phyloP scores from a whole-genome alignment of 257 asterid genomes.

The Cordia subcordata region DNA sequence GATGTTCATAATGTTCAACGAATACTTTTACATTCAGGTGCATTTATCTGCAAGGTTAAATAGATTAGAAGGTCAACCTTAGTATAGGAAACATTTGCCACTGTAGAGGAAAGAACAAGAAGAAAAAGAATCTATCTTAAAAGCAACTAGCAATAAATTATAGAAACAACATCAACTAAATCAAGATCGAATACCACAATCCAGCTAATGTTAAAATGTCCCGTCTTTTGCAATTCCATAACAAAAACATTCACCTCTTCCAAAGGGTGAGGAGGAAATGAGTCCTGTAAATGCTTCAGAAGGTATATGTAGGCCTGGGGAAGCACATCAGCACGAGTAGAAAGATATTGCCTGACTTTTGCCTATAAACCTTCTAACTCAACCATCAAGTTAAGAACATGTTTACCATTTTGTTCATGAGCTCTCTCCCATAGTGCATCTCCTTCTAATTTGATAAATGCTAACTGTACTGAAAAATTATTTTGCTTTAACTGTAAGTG shows the following conservation, averaged over 20 bases:
- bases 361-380: conserved; percentile 97
- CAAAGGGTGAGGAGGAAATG: conserved; percentile 89
- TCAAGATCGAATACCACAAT: background rate
- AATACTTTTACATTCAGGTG: too few relatives aligned
- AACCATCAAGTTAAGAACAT: conserved; percentile 69
- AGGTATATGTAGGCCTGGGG: conserved; percentile 83
- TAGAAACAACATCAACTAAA: background rate
- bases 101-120: too few relatives aligned
- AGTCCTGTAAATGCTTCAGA: conserved; percentile 88
- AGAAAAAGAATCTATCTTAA: too few relatives aligned
- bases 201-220: background rate
- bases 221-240: background rate
- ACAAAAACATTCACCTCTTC: conserved; percentile 53
- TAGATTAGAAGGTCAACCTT: too few relatives aligned
- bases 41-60: too few relatives aligned
- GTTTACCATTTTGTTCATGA: conserved; percentile 89
- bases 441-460: conserved; percentile 52
- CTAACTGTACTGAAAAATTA: too few relatives aligned
- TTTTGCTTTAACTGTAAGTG: too few relatives aligned
- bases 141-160: too few relatives aligned
- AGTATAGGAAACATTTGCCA: too few relatives aligned
- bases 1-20: too few relatives aligned
- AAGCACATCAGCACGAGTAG: conserved; percentile 98
- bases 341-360: conserved; percentile 89
- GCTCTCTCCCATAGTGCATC: conserved; percentile 87